Percentiles rank a stretch among this genome's conserved stretches.
These are phyloP conservation scores for thale cress (Arabidopsis thaliana) DNA, from an alignment of 345 rosid species.

Conservation along the genomic window TAIR10.1 NC_003075.7:8335501-8336000, in stretches of 20 bases:
- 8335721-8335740: constrained; percentile 89
- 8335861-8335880: constrained; percentile 93
- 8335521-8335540: background rate
- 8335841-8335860: constrained; percentile 97
- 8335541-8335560: constrained; percentile 49
- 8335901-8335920: constrained; percentile 89
- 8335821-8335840: constrained; percentile 92
- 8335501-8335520: background rate
- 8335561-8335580: constrained; percentile 76
- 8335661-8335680: constrained; percentile 96
- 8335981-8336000: too few species aligned
- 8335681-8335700: constrained; percentile 74
- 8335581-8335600: constrained; percentile 85
- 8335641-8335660: constrained; percentile 94
- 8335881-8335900: constrained; percentile 80
- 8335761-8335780: background rate
- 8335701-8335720: constrained; percentile 75
- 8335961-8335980: background rate
- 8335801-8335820: constrained; percentile 15
- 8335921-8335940: background rate
- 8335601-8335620: constrained; percentile 89
- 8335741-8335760: constrained; percentile 53
- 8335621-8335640: constrained; percentile 99
- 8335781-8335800: background rate
- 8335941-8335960: background rate